Conservation (phyloP, 78 protist genomes). For the Chrysochromulina parva region DNA sequence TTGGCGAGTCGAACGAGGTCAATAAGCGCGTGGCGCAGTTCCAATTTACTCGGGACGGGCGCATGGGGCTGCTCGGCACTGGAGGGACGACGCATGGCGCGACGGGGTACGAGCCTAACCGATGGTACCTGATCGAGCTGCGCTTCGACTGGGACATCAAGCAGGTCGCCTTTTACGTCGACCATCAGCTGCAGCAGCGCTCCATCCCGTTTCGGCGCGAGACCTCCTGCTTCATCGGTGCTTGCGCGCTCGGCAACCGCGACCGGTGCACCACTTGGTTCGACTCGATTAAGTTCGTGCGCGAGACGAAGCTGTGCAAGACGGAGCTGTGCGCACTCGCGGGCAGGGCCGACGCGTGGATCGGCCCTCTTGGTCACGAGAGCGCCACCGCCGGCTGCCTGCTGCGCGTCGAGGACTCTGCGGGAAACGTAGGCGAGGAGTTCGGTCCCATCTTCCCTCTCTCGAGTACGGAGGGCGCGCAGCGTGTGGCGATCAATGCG, state of each 20-base stretch:
- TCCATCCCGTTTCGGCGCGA: background rate
- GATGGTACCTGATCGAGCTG: background rate
- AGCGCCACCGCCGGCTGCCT: background rate
- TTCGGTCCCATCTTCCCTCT: background rate
- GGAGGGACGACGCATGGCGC: constrained; percentile 10
- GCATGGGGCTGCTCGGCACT: background rate
- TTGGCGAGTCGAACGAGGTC: constrained; percentile 19
- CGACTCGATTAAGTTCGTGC: background rate
- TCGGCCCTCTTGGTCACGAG: background rate
- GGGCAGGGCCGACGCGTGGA: background rate
- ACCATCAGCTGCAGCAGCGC: background rate
- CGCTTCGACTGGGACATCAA: background rate
- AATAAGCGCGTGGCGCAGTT: constrained; percentile 19
- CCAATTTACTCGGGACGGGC: background rate
- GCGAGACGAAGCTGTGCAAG: background rate
- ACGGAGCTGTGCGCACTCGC: background rate
- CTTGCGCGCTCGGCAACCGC: constrained; percentile 33
- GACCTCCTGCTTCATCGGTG: background rate
- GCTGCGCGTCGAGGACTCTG: background rate
- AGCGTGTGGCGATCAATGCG: background rate
- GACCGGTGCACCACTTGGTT: constrained; percentile 31
- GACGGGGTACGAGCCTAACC: background rate
- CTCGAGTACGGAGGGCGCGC: background rate
- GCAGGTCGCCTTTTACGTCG: constrained; percentile 1
- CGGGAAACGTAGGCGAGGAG: background rate